Evolutionary conservation across 1,284 basidiomycete genomes (phyloP).

Genomic region (Acaromyces ingoldii): DNA sequence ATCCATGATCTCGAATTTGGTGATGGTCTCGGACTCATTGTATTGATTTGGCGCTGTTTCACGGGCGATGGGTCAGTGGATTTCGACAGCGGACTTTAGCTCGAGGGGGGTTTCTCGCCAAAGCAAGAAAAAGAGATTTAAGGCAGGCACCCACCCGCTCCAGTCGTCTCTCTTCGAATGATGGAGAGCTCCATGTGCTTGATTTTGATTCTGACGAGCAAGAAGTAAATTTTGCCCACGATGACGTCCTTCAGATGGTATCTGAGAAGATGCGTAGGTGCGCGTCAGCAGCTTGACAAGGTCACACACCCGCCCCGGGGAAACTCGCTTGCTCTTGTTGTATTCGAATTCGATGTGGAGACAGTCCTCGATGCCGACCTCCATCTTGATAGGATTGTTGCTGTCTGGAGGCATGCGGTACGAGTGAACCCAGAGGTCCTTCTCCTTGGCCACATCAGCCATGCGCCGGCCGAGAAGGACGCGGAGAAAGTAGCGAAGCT

Average conservation of each 20-base stretch:
- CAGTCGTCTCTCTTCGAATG: conserved; percentile 93
- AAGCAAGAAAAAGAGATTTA: background rate
- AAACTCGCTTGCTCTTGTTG: conserved; percentile 79
- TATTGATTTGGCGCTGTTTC: conserved; percentile 81
- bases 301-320: background rate
- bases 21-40: conserved; percentile 98
- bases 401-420: conserved; percentile 97
- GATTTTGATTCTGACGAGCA: conserved; percentile 98
- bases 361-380: conserved; percentile 98
- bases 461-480: conserved; percentile 83
- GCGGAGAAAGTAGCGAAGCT: conserved; percentile 83
- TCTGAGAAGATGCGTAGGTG: conserved; percentile 17
- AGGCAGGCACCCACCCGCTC: conserved; percentile 47
- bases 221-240: conserved; percentile 97
- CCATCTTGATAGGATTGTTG: conserved; percentile 99
- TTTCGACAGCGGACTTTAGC: too few species aligned
- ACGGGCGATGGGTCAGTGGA: background rate
- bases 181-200: conserved; percentile 99
- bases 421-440: conserved; percentile 94
- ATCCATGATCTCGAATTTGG: conserved; percentile 96
- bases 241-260: conserved; percentile 99
- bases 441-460: conserved; percentile 87
- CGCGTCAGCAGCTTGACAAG: too few species aligned
- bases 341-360: conserved; percentile 99
- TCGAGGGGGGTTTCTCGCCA: too few species aligned